Percentiles rank a stretch among this genome's conserved stretches.
Evolutionary conservation across 805 yeast genomes (phyloP).

Genomic region (Myxozyma neotropica): DNA sequence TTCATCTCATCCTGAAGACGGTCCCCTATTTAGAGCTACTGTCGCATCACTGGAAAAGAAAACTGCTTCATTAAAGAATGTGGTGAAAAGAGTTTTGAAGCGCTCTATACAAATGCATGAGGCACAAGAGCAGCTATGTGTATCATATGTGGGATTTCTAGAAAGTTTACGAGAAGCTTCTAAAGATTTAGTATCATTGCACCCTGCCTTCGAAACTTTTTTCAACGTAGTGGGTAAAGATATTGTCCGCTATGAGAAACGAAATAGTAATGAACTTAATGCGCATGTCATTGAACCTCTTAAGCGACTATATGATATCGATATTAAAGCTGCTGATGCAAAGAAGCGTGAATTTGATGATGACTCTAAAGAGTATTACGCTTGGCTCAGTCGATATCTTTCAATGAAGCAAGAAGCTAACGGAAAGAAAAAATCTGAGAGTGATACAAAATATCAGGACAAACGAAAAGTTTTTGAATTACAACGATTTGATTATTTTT

Average conservation of each 20-base stretch:
- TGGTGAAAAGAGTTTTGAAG: slow-evolving; percentile 45
- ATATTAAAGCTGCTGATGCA: slow-evolving; percentile 46
- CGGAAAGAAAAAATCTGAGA: slow-evolving; percentile 41
- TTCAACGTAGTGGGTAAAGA: slow-evolving; percentile 36
- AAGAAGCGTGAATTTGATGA: slow-evolving; percentile 51
- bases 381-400: slow-evolving; percentile 50
- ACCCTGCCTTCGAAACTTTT: slow-evolving; percentile 41
- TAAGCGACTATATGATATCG: slow-evolving; percentile 46
- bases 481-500: slow-evolving; percentile 48
- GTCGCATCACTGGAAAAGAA: slow-evolving; percentile 45
- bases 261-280: slow-evolving; percentile 40
- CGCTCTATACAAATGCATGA: slow-evolving; percentile 43
- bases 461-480: slow-evolving; percentile 47
- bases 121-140: slow-evolving; percentile 35
- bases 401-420: slow-evolving; percentile 43
- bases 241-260: slow-evolving; percentile 29
- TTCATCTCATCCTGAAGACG: slow-evolving; percentile 47
- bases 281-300: slow-evolving; percentile 45
- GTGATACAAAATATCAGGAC: slow-evolving; percentile 47
- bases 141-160: slow-evolving; percentile 35
- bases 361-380: slow-evolving; percentile 48
- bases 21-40: slow-evolving; percentile 50
- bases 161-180: slow-evolving; percentile 42
- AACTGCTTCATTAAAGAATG: slow-evolving; percentile 42
- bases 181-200: slow-evolving; percentile 41